These are phyloP conservation scores for Alternaria metachromatica DNA, from an alignment of 2,329 filamentous ascomycete species.

Conservation along the genomic window DNA sequence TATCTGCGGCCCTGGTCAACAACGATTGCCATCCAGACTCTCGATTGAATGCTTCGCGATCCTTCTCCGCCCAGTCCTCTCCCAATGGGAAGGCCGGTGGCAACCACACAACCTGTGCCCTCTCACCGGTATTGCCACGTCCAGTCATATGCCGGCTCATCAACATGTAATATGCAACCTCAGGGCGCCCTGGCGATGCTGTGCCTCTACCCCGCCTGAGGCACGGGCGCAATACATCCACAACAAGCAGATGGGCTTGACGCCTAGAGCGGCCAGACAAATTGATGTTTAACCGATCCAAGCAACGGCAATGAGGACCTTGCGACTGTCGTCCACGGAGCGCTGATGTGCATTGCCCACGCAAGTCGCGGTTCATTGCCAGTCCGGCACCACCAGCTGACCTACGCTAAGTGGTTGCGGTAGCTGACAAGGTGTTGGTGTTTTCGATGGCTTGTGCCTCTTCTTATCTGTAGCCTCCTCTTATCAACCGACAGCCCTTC, in stretches of 20 bases:
- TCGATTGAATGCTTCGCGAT: slow-evolving; percentile 6
- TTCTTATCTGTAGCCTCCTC: slow-evolving; percentile 19
- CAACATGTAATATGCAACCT: slow-evolving; percentile 20
- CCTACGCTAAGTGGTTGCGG: slow-evolving; percentile 17
- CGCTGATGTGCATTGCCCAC: slow-evolving; percentile 14
- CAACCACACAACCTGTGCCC: slow-evolving; percentile 17
- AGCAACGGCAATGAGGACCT: slow-evolving; percentile 16
- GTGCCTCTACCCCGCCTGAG: slow-evolving; percentile 32
- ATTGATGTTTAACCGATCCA: slow-evolving; percentile 17
- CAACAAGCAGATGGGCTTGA: slow-evolving; percentile 23
- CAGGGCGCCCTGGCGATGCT: slow-evolving; percentile 16
- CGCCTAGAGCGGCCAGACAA: slow-evolving; percentile 1
- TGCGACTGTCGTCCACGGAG: slow-evolving; percentile 14
- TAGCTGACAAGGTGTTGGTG: slow-evolving; percentile 18
- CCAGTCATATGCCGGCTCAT: slow-evolving; percentile 20
- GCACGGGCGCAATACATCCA: slow-evolving; percentile 23
- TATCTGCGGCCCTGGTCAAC: slow-evolving; percentile 21
- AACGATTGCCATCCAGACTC: slow-evolving; percentile 12
- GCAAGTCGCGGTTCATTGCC: slow-evolving; percentile 15
- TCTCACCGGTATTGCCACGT: slow-evolving; percentile 25
- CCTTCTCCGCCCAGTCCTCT: slow-evolving; percentile 20
- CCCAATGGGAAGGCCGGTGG: slow-evolving; percentile 27
- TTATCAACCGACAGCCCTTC: slow-evolving; percentile 15
- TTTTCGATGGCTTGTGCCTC: slow-evolving; percentile 18
- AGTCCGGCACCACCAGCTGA: slow-evolving; percentile 19